These are phyloP conservation scores for Dictyostelium firmibasis DNA, from an alignment of 78 protist species.

Conservation along the genomic window DNA sequence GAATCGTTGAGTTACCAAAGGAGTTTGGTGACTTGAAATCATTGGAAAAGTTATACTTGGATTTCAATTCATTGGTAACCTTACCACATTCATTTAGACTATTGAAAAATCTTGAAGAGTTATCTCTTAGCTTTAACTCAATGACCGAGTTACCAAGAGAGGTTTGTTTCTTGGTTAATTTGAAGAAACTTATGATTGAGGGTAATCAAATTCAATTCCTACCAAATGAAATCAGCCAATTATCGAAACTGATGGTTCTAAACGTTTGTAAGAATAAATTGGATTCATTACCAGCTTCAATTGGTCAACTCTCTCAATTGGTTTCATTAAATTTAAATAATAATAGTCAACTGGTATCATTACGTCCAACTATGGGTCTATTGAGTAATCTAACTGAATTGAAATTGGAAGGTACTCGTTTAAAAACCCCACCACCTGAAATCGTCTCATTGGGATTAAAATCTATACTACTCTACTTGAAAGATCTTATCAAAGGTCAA, in stretches of 20 bases:
- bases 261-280: constrained; percentile 27
- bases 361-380: constrained; percentile 74
- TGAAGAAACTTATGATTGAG: constrained; percentile 9
- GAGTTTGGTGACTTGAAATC: constrained; percentile 48
- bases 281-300: constrained; percentile 51
- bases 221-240: constrained; percentile 39
- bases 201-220: constrained; percentile 40
- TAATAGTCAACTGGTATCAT: constrained; percentile 34
- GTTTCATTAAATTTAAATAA: background rate
- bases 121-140: background rate
- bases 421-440: constrained; percentile 80
- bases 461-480: constrained; percentile 47
- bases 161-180: background rate
- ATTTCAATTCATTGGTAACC: background rate
- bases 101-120: background rate
- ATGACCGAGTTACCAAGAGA: constrained; percentile 44
- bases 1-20: constrained; percentile 20
- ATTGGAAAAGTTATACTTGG: constrained; percentile 12
- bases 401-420: constrained; percentile 48
- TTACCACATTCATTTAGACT: constrained; percentile 42
- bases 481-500: constrained; percentile 73
- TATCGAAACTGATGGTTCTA: background rate
- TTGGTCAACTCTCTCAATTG: constrained; percentile 48
- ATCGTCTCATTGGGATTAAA: constrained; percentile 41
- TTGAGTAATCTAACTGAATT: background rate